Percentiles rank a stretch among this genome's conserved stretches.
These are phyloP conservation scores for Leccinum angustisporum DNA, from an alignment of 1,284 basidiomycete genomes.

Conservation along the genomic window DNA sequence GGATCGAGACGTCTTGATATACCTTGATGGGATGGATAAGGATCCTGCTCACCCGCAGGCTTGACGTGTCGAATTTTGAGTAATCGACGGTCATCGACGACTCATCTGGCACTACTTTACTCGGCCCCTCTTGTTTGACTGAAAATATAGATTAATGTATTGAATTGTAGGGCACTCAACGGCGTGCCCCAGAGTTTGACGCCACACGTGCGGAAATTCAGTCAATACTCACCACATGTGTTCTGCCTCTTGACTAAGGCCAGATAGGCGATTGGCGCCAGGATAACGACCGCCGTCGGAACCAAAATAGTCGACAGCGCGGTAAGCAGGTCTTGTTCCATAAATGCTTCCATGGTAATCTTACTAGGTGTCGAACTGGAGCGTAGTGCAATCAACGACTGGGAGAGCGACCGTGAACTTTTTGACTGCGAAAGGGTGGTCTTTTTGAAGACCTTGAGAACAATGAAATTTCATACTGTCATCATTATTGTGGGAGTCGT, in stretches of 20 bases:
- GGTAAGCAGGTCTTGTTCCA: conserved; percentile 1
- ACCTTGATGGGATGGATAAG: conserved; percentile 71
- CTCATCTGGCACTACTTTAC: background rate
- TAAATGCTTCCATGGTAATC: background rate
- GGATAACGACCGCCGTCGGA: conserved; percentile 2
- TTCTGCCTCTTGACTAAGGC: conserved; percentile 8
- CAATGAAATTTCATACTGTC: background rate
- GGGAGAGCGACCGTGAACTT: background rate
- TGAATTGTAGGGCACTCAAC: background rate
- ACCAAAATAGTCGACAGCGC: conserved; percentile 14
- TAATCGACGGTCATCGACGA: conserved; percentile 5
- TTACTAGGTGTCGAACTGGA: background rate
- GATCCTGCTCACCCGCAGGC: conserved; percentile 57
- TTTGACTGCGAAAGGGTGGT: background rate
- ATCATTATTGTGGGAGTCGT: background rate
- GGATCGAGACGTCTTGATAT: conserved; percentile 3
- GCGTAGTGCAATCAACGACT: background rate
- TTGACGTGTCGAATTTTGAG: conserved; percentile 31
- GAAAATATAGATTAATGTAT: conserved; percentile 18
- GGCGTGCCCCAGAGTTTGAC: background rate
- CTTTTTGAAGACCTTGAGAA: background rate
- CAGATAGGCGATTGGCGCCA: conserved; percentile 22
- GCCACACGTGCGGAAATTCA: background rate
- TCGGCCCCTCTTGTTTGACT: conserved; percentile 4
- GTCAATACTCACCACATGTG: conserved; percentile 12